These are phyloP conservation scores for Pilasporangium apinafurcum DNA, from an alignment of 352 stramenopile genomes.

Conservation along the genomic window DNA sequence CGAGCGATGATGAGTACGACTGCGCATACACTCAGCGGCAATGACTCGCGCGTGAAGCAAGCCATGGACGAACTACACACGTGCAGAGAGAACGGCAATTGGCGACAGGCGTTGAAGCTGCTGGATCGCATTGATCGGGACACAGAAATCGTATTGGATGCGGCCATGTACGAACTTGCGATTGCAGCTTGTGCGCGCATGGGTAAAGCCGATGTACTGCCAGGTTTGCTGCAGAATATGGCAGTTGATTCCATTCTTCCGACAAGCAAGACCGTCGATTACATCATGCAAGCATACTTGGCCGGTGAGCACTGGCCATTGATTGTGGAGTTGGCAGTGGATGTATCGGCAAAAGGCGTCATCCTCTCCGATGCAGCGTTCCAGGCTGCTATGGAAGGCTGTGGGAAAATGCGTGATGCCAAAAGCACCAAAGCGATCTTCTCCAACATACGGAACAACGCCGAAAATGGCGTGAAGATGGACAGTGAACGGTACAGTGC, in stretches of 20 bases:
- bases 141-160: constrained; percentile 38
- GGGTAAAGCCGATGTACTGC: constrained; percentile 75
- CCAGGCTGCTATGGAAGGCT: constrained; percentile 66
- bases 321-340: constrained; percentile 41
- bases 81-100: constrained; percentile 61
- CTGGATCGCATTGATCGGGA: constrained; percentile 63
- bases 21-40: too few relatives aligned
- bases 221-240: constrained; percentile 75
- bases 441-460: constrained; percentile 21
- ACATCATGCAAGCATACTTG: constrained; percentile 75
- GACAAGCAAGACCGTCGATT: constrained; percentile 66
- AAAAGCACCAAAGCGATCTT: constrained; percentile 43
- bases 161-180: constrained; percentile 75
- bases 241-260: constrained; percentile 53
- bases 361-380: constrained; percentile 63
- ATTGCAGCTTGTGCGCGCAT: constrained; percentile 73
- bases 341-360: constrained; percentile 35
- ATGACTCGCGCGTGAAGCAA: too few relatives aligned
- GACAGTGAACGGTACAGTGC: constrained; percentile 33
- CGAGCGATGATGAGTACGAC: too few relatives aligned
- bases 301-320: constrained; percentile 56
- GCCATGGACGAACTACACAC: constrained; percentile 34
- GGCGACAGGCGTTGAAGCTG: constrained; percentile 66
- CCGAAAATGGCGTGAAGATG: constrained; percentile 14
- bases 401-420: constrained; percentile 50